Base-by-base conservation (phyloP, 805 yeast species). In the Candida sakaeoensis region DNA sequence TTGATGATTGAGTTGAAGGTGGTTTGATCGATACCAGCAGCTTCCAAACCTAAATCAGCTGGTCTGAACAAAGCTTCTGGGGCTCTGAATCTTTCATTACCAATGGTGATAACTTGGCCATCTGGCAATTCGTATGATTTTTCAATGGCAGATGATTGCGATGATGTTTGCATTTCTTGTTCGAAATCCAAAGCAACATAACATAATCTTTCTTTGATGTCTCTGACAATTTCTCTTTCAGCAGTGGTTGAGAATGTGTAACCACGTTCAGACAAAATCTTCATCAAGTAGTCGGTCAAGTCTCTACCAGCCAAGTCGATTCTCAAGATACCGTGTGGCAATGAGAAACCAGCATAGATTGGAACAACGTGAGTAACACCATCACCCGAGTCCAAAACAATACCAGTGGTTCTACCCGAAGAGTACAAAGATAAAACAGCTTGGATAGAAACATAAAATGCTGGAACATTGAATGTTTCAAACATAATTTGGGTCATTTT, bases 301-400 rank as follows among this genome's bases (percentile, higher is more conserved):
- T 93, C 99, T 82, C 99, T 89, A 80, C 99, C 99, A 61, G 98
- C 99, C 74, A 93, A 81, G 74, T 93, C 96, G 61, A 93, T 84
- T 85, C 99, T 89, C 79, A 86, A 80, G 68, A 93, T 93, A 70
- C 97, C 98, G 74, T 91, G 96, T 64, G 97, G 96, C 68, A 93
- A 80, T 47, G 98, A 85, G 95, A 90, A 93, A 79, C 99, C 99
- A 58, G 96, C 96, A 76, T 93, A 93, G 68, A 93, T 91, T 74
- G 99, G 99, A 54, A 93, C 99, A 74, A 91, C 96, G 95, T 91
- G 98, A 63, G 98, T 90, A 61, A 93, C 98, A 87, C 99, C 99
- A 69, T 91, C 99, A 83, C 99, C 99, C 53, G 97, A 90, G 79
- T 91, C 99, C 70, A 93, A 82, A 53, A 93, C 99, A 63, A 91